These are phyloP conservation scores for Eimeria praecox DNA, from an alignment of 169 alveolate species.

Conservation along the genomic window DNA sequence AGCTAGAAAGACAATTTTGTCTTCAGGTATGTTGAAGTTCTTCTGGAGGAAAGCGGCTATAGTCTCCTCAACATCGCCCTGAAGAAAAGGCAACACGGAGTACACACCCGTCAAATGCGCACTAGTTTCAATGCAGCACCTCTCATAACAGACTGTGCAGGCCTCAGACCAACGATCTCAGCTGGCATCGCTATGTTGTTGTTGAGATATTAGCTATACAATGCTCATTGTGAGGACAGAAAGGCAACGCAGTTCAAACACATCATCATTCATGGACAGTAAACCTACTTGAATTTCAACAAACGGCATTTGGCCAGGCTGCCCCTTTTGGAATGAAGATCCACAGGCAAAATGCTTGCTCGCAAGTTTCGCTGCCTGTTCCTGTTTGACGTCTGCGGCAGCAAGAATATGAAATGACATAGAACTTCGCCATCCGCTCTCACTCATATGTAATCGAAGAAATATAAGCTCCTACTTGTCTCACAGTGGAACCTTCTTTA, in stretches of 20 bases:
- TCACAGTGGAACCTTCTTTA: background rate
- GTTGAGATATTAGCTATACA: background rate
- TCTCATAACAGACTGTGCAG: too few relatives aligned
- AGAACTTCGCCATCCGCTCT: background rate
- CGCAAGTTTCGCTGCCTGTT: conserved; percentile 68
- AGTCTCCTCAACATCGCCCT: conserved; percentile 64
- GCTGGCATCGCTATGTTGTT: too few relatives aligned
- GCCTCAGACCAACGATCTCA: too few relatives aligned
- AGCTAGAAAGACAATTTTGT: conserved; percentile 37
- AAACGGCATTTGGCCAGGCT: conserved; percentile 49
- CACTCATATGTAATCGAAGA: background rate
- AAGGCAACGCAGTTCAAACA: too few relatives aligned
- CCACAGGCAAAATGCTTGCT: conserved; percentile 69
- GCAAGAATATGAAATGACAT: background rate
- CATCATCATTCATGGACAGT: background rate
- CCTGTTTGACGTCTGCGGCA: conserved; percentile 62
- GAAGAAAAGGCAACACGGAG: background rate
- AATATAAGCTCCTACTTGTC: background rate
- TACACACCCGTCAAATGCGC: background rate
- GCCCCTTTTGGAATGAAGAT: conserved; percentile 68
- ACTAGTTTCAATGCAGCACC: background rate
- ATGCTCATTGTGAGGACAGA: background rate
- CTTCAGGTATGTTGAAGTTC: conserved; percentile 42
- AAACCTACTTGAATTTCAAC: conserved; percentile 62
- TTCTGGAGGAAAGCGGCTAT: conserved; percentile 47